Percentiles rank a stretch among this genome's conserved stretches.
Conservation (phyloP, 768 basidiomycete species). For the Suillus ampliporus region DNA sequence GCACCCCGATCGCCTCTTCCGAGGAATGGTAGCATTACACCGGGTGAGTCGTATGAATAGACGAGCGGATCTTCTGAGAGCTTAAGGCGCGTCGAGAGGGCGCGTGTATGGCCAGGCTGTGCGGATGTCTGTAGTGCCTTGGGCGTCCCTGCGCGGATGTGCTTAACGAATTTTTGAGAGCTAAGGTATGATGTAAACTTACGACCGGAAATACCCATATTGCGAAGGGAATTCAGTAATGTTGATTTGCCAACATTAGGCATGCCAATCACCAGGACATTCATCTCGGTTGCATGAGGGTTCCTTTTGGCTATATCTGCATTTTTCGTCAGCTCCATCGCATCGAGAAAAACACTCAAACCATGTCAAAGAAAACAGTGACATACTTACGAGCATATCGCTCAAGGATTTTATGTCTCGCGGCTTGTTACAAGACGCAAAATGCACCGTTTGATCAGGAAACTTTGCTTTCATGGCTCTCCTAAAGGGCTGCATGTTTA, state of each 20-base stretch:
- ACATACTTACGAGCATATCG: slow-evolving; percentile 77
- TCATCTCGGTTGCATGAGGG: slow-evolving; percentile 76
- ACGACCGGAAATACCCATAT: slow-evolving; percentile 89
- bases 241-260: slow-evolving; percentile 99
- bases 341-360: background rate
- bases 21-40: slow-evolving; percentile 95
- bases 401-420: slow-evolving; percentile 69
- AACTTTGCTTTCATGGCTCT: slow-evolving; percentile 73
- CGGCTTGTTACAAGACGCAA: slow-evolving; percentile 73
- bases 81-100: slow-evolving; percentile 88
- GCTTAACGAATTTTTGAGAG: slow-evolving; percentile 10
- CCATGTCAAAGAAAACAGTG: slow-evolving; percentile 12
- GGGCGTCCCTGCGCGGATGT: slow-evolving; percentile 58
- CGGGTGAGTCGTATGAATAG: slow-evolving; percentile 95
- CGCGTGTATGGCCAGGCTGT: slow-evolving; percentile 88
- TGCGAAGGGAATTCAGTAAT: slow-evolving; percentile 86
- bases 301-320: slow-evolving; percentile 72
- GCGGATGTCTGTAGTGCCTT: slow-evolving; percentile 92
- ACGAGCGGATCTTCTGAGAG: slow-evolving; percentile 80
- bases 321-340: background rate
- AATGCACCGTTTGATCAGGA: slow-evolving; percentile 70
- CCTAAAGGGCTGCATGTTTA: slow-evolving; percentile 66
- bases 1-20: slow-evolving; percentile 85
- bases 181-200: slow-evolving; percentile 38
- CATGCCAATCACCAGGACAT: slow-evolving; percentile 96